A percentile compares a stretch with the other conserved stretches of the same genome.
Evolutionary conservation across 495 filamentous ascomycete species (phyloP).

Genomic region (Bacidia gigantensis): DNA sequence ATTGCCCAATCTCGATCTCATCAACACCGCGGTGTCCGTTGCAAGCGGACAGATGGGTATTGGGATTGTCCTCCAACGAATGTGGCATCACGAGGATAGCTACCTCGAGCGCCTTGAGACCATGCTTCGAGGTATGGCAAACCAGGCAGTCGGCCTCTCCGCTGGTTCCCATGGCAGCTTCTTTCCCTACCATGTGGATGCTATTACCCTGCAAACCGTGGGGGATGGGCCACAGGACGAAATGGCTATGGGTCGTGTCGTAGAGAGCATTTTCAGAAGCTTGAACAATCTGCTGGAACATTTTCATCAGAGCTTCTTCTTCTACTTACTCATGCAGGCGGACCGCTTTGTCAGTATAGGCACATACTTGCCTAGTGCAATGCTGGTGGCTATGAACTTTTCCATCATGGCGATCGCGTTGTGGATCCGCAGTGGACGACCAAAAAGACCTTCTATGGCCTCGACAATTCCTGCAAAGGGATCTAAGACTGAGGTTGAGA

Average conservation of each 20-base stretch:
- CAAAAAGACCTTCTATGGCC: constrained; percentile 13
- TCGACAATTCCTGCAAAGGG: constrained; percentile 19
- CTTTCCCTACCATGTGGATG: constrained; percentile 96
- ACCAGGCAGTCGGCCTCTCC: constrained; percentile 79
- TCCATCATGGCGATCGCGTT: constrained; percentile 87
- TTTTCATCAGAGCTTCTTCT: constrained; percentile 98
- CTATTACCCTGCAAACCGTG: constrained; percentile 78
- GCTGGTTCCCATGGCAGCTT: constrained; percentile 87
- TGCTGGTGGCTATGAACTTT: constrained; percentile 88
- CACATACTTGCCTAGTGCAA: constrained; percentile 90
- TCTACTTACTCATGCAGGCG: constrained; percentile 83
- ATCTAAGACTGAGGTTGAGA: constrained; percentile 19
- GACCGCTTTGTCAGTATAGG: constrained; percentile 95
- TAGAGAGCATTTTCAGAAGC: constrained; percentile 80
- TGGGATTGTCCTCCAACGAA: constrained; percentile 64
- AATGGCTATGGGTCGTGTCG: constrained; percentile 78
- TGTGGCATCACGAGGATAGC: constrained; percentile 69
- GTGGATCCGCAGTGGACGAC: constrained; percentile 72
- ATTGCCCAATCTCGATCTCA: constrained; percentile 84
- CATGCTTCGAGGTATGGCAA: constrained; percentile 86
- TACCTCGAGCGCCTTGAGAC: constrained; percentile 76
- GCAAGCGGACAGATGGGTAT: constrained; percentile 90
- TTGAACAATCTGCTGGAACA: constrained; percentile 95
- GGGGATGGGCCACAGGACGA: constrained; percentile 94
- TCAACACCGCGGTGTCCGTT: constrained; percentile 85